Conservation (phyloP, 192 early-diverging fungal genomes). For the Jimgerdemannia lactiflua region DNA sequence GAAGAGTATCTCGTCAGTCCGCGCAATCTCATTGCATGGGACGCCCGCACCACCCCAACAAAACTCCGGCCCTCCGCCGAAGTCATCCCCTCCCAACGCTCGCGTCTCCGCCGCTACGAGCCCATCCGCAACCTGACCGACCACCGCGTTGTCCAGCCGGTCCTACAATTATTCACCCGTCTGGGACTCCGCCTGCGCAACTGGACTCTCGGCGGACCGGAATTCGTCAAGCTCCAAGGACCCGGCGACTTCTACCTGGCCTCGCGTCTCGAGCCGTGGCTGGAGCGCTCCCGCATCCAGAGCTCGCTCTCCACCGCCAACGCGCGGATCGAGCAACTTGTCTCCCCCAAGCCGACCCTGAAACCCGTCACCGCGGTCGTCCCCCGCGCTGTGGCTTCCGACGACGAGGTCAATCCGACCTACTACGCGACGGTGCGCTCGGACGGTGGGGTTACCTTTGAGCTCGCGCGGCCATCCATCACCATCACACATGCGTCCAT, state of each 20-base stretch:
- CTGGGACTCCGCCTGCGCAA: conserved; percentile 21
- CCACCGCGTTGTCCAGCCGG: conserved; percentile 37
- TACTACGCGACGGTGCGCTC: conserved; percentile 24
- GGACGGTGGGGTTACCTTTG: conserved; percentile 19
- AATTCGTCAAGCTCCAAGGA: conserved; percentile 53
- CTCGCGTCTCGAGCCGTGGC: conserved; percentile 49
- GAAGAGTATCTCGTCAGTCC: conserved; percentile 76
- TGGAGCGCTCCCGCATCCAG: conserved; percentile 29
- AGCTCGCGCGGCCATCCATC: neutral
- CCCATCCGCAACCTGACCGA: conserved; percentile 37
- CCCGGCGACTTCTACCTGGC: conserved; percentile 65
- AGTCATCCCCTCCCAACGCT: conserved; percentile 33
- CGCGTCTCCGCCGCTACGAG: conserved; percentile 35
- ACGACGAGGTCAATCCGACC: conserved; percentile 14
- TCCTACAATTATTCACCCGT: conserved; percentile 24
- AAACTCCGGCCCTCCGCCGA: conserved; percentile 29
- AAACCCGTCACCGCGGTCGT: too few relatives aligned
- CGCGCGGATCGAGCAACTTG: conserved; percentile 26
- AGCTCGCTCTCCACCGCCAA: conserved; percentile 24
- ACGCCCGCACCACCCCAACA: conserved; percentile 44
- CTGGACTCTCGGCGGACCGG: conserved; percentile 35
- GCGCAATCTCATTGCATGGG: conserved; percentile 54
- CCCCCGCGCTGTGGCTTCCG: conserved; percentile 14
- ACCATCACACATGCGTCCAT: neutral
- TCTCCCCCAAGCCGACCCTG: conserved; percentile 18